phyloP scores from a whole-genome alignment of 257 asterid genomes.

The Dorcoceras hygrometricum region DNA sequence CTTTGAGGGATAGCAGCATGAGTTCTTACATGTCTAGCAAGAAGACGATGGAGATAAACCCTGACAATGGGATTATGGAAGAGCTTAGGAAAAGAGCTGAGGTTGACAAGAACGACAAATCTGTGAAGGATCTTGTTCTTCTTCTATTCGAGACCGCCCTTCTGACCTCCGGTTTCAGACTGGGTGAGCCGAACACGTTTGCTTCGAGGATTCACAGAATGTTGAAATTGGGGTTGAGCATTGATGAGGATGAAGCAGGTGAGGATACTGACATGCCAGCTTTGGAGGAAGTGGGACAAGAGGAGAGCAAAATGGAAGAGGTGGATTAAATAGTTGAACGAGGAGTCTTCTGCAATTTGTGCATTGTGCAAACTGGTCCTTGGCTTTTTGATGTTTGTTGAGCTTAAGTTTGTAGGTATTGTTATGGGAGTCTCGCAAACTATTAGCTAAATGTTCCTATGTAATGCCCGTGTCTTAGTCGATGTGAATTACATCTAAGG shows the following conservation, averaged over 20 bases:
- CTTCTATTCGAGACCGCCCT: constrained; percentile 73
- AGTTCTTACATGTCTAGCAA: constrained; percentile 78
- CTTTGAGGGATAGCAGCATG: constrained; percentile 75
- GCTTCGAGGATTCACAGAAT: constrained; percentile 71
- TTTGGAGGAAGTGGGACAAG: constrained; percentile 58
- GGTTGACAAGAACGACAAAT: constrained; percentile 70
- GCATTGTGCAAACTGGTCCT: not conserved
- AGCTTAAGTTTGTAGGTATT: not conserved
- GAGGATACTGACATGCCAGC: constrained; percentile 70
- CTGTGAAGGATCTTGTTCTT: constrained; percentile 69
- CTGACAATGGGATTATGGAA: constrained; percentile 80
- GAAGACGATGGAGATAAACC: constrained; percentile 88
- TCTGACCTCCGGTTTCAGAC: constrained; percentile 74
- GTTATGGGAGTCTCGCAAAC: not conserved
- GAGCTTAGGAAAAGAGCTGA: constrained; percentile 79
- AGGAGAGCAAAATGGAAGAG: constrained; percentile 94
- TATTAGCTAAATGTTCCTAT: not conserved
- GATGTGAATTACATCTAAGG: not conserved
- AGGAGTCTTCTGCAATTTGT: not conserved
- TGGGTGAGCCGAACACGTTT: constrained; percentile 73
- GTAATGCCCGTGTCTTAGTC: not conserved
- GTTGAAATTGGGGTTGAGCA: constrained; percentile 79
- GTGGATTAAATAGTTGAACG: constrained; percentile 41
- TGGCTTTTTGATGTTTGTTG: not conserved
- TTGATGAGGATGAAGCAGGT: constrained; percentile 60